A percentile compares a stretch with the other conserved stretches of the same genome.
phyloP scores from a whole-genome alignment of 345 rosid species.

The Pistacia vera region DNA sequence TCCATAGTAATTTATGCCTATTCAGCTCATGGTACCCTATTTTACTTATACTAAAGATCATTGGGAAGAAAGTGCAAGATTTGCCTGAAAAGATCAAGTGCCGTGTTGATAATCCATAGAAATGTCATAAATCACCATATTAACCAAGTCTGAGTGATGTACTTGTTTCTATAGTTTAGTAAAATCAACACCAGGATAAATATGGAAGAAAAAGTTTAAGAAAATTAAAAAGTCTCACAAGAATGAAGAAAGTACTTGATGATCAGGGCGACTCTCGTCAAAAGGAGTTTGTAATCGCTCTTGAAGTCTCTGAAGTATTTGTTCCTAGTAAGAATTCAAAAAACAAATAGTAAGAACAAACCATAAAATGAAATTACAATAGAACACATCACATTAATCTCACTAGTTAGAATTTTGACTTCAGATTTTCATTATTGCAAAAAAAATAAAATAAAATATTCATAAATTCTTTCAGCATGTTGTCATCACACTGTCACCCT shows the following conservation, averaged over 20 bases:
- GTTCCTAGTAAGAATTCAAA: conserved; percentile 50
- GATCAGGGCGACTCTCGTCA: conserved; percentile 84
- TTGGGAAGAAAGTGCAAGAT: not conserved
- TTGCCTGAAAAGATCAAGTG: not conserved
- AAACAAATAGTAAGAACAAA: conserved; percentile 7
- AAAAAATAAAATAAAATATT: not conserved
- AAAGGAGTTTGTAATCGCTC: conserved; percentile 72
- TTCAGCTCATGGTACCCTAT: not conserved
- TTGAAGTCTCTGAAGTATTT: conserved; percentile 77
- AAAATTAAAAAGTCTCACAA: conserved; percentile 2
- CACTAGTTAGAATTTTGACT: not conserved
- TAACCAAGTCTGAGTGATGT: not conserved
- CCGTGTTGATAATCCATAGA: not conserved
- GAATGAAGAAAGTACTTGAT: conserved; percentile 57
- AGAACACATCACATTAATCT: not conserved
- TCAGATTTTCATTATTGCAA: not conserved
- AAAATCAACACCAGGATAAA: not conserved
- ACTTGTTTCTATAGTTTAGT: not conserved
- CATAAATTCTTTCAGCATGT: conserved; percentile 5
- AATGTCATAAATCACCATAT: not conserved
- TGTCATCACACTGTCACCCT: conserved; percentile 4
- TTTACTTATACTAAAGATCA: not conserved
- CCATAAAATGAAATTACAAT: not conserved
- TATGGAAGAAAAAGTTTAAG: not conserved
- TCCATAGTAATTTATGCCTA: not conserved